Percentiles rank a stretch among this genome's conserved stretches.
Evolutionary conservation across 1,139 yeast genomes (phyloP).

Genomic region (Suhomyces panamericanus): DNA sequence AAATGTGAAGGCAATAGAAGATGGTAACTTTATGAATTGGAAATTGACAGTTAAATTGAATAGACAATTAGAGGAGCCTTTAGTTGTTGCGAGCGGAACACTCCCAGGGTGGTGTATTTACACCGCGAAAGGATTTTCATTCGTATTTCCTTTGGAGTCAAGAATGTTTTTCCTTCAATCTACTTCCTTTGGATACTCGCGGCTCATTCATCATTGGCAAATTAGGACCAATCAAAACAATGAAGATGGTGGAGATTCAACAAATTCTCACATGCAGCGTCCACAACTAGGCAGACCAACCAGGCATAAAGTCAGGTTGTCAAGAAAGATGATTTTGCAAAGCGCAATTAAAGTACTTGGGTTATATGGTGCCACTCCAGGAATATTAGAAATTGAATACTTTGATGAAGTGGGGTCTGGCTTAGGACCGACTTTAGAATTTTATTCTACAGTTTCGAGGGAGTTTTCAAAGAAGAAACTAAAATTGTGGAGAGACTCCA

Average conservation of each 20-base stretch:
- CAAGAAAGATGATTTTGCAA: slow-evolving; percentile 68
- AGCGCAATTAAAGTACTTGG: slow-evolving; percentile 81
- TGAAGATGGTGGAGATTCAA: slow-evolving; percentile 21
- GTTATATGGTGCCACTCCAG: slow-evolving; percentile 76
- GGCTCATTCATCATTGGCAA: slow-evolving; percentile 82
- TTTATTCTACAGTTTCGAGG: slow-evolving; percentile 77
- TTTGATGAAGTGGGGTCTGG: slow-evolving; percentile 96
- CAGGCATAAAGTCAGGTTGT: slow-evolving; percentile 77
- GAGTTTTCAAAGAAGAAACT: slow-evolving; percentile 63
- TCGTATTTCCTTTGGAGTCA: slow-evolving; percentile 81
- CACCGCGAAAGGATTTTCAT: slow-evolving; percentile 72
- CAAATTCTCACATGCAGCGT: slow-evolving; percentile 21
- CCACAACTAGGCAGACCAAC: slow-evolving; percentile 71
- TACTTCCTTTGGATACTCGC: slow-evolving; percentile 88
- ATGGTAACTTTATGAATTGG: slow-evolving; percentile 65
- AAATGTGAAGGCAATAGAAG: slow-evolving; percentile 28
- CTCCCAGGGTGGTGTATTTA: slow-evolving; percentile 84
- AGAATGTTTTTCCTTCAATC: slow-evolving; percentile 78
- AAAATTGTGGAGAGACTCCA: slow-evolving; percentile 66
- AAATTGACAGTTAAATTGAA: slow-evolving; percentile 85
- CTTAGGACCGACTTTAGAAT: slow-evolving; percentile 92
- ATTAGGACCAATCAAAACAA: slow-evolving; percentile 47
- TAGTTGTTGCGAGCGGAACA: slow-evolving; percentile 84
- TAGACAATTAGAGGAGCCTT: slow-evolving; percentile 86
- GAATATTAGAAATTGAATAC: slow-evolving; percentile 83